These are phyloP conservation scores for Isoetes taiwanensis DNA, from an alignment of 75 land plant species.

Conservation along the genomic window DNA sequence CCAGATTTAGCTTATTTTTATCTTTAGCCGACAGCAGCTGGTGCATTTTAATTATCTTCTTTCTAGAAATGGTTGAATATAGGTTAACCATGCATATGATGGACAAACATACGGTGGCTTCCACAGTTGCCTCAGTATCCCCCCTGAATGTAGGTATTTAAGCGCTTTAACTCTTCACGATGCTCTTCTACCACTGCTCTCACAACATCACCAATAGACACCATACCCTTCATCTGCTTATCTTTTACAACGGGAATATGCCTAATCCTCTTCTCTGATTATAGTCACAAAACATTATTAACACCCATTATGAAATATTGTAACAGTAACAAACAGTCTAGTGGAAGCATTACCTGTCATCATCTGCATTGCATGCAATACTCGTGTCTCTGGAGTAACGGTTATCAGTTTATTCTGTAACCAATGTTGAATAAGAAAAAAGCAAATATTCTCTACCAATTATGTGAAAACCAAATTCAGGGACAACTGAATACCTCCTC, in stretches of 20 bases:
- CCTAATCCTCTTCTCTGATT: slow-evolving; percentile 82
- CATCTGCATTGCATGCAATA: slow-evolving; percentile 87
- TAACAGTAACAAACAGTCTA: background rate
- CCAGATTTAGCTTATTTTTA: too few species aligned
- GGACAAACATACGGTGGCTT: too few species aligned
- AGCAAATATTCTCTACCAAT: too few species aligned
- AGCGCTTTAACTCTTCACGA: slow-evolving; percentile 76
- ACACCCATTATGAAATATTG: background rate
- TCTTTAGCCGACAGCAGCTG: too few species aligned
- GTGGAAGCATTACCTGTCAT: slow-evolving; percentile 75
- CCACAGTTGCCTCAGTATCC: too few species aligned
- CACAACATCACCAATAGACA: slow-evolving; percentile 96
- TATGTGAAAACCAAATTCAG: too few species aligned
- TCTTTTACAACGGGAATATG: slow-evolving; percentile 85
- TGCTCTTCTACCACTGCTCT: slow-evolving; percentile 93
- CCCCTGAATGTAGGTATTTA: slow-evolving; percentile 88
- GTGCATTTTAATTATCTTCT: too few species aligned
- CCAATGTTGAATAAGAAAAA: too few species aligned
- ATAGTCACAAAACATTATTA: background rate
- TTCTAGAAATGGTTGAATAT: too few species aligned
- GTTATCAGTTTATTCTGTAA: slow-evolving; percentile 94
- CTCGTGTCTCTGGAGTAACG: slow-evolving; percentile 78
- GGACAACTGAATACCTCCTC: slow-evolving; percentile 98
- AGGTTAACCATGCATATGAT: too few species aligned
- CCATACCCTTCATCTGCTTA: slow-evolving; percentile 86